phyloP scores from a whole-genome alignment of 176 grass and related monocot genomes.

The Ensete ventricosum region DNA sequence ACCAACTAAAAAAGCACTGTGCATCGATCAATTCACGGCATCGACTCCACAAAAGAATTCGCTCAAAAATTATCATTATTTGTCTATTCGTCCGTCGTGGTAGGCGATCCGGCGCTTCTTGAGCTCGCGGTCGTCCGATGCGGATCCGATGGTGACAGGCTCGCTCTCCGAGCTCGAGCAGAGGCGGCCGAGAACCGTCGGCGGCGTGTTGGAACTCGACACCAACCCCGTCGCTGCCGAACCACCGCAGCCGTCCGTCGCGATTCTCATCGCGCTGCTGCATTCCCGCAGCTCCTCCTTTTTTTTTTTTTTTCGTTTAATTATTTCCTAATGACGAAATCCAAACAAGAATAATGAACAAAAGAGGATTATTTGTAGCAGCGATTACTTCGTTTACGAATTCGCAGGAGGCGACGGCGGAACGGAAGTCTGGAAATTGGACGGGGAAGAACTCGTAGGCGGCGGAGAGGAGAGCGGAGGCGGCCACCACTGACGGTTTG shows the following conservation, averaged over 20 bases:
- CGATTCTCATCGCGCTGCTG: background rate
- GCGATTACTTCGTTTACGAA: slow-evolving; percentile 1
- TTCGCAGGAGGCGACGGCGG: background rate
- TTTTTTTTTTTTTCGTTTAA: too few relatives aligned
- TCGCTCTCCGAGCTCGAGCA: background rate
- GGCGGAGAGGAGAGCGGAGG: slow-evolving; percentile 11
- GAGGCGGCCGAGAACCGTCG: slow-evolving; percentile 6
- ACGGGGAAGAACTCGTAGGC: slow-evolving; percentile 11
- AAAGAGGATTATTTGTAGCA: background rate
- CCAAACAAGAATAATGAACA: background rate
- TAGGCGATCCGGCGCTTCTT: background rate
- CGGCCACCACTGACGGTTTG: slow-evolving; percentile 7
- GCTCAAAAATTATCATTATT: background rate
- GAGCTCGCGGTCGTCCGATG: background rate
- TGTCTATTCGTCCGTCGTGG: background rate
- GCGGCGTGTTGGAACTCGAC: background rate
- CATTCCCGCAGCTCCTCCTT: slow-evolving; percentile 11
- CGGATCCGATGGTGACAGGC: background rate
- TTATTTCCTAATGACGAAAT: background rate
- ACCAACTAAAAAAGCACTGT: too few relatives aligned
- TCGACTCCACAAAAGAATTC: too few relatives aligned
- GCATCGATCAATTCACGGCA: too few relatives aligned
- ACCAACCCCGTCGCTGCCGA: background rate
- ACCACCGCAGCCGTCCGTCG: background rate
- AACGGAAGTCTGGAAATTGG: slow-evolving; percentile 7